Base-by-base conservation (phyloP, 495 filamentous ascomycete species). In the Sordaria brevicollis region DNA sequence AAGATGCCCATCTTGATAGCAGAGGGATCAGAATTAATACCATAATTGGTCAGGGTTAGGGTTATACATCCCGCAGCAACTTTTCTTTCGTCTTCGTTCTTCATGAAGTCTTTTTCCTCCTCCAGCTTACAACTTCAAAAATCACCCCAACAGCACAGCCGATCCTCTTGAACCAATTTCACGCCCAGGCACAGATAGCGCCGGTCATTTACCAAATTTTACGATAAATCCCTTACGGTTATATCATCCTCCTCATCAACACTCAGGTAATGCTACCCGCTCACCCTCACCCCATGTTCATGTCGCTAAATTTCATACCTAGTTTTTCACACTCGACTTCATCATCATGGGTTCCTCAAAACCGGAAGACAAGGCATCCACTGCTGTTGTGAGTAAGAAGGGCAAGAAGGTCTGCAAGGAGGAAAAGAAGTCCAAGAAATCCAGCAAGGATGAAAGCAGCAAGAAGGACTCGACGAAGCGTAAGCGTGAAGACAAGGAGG, bases 401-500 rank as follows among this genome's bases (percentile, higher is more conserved):
- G 65, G 65, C 25, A 70, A 36, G 15, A 67, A 67, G 37, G 43
- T 67, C 2, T 67, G 72, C 38, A 78, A 76, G 68, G 66, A 76
- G 67, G 79, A 82, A 69, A 75, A 77, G 71, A 75, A 77, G 70
- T 71, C 49, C 31, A 75, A 71, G 57, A 36, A 72, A 34, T 54
- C 67, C 10, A n/a, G n/a, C n/a, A 70, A 67, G 21, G 41, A 71
- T 17, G 67, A 69, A 4, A 65, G 65, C 19, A 67, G 43, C 49
- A 73, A 75, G 57, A 29, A 71, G 34, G 74, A 76, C 49, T 62
- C 70, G 7, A 73, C 76, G 67, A 74, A 75, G 57, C 9, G 31
- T 33, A 74, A 73, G 70, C n/a, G 9, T 19, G 57, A 65, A n/a
- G n/a, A n/a, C n/a, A n/a, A n/a, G 13, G 33, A 67, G 19, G 13